These are phyloP conservation scores for Skeletonema marinoi DNA, from an alignment of 108 stramenopile genomes.

Conservation along the genomic window DNA sequence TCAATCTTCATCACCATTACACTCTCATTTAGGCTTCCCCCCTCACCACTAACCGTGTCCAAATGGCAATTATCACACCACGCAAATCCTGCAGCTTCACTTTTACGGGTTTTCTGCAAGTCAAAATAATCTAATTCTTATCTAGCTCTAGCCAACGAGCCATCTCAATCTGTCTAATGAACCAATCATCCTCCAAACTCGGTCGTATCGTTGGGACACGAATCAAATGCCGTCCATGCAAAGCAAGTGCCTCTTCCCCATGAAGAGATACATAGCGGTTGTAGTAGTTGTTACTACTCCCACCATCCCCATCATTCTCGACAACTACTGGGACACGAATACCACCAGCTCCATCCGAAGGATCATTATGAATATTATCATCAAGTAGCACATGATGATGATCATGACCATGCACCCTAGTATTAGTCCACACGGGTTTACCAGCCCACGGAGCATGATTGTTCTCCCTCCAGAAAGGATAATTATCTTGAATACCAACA, in stretches of 20 bases:
- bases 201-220: slow-evolving; percentile 83
- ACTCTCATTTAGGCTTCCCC: no score
- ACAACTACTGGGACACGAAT: slow-evolving; percentile 47
- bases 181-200: slow-evolving; percentile 74
- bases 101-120: no score
- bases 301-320: background rate
- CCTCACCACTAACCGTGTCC: no score
- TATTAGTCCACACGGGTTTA: slow-evolving; percentile 84
- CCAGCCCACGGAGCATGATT: slow-evolving; percentile 70
- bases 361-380: slow-evolving; percentile 87
- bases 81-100: no score
- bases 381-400: slow-evolving; percentile 86
- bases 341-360: slow-evolving; percentile 72
- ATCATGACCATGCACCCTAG: slow-evolving; percentile 19
- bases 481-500: slow-evolving; percentile 85
- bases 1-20: no score
- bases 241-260: slow-evolving; percentile 44
- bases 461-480: slow-evolving; percentile 70
- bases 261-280: slow-evolving; percentile 46
- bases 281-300: background rate
- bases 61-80: no score
- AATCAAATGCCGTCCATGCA: slow-evolving; percentile 78
- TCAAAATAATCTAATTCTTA: no score
- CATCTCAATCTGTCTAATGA: slow-evolving; percentile 61
- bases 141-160: slow-evolving; percentile 38